Percentiles rank a stretch among this genome's conserved stretches.
These are phyloP conservation scores for Colletotrichum sp. DNA, from an alignment of 2,329 filamentous ascomycete genomes.

Conservation along the genomic window DNA sequence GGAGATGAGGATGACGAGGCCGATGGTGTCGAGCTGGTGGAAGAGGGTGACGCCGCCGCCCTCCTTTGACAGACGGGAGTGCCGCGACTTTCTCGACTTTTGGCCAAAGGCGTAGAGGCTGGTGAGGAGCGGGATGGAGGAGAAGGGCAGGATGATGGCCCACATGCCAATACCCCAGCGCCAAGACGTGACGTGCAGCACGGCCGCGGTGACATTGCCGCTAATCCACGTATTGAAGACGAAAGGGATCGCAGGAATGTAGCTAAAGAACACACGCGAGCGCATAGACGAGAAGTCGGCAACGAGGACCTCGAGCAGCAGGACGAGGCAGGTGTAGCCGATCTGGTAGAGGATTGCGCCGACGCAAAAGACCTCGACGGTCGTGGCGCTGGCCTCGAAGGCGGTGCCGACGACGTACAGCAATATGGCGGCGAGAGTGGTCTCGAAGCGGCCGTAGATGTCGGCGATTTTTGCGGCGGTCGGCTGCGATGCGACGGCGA, in stretches of 20 bases:
- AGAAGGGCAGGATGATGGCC: slow-evolving; percentile 63
- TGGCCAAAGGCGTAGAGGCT: slow-evolving; percentile 42
- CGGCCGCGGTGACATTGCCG: slow-evolving; percentile 58
- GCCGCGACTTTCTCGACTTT: slow-evolving; percentile 40
- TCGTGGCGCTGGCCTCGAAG: slow-evolving; percentile 54
- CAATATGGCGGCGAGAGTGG: slow-evolving; percentile 58
- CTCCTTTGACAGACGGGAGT: slow-evolving; percentile 24
- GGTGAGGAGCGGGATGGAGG: slow-evolving; percentile 56
- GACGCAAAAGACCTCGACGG: slow-evolving; percentile 54
- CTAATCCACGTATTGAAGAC: slow-evolving; percentile 69
- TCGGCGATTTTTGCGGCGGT: slow-evolving; percentile 67
- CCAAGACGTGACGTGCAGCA: slow-evolving; percentile 58
- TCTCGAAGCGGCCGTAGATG: slow-evolving; percentile 65
- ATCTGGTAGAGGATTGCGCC: slow-evolving; percentile 63
- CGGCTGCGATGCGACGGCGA: slow-evolving; percentile 63
- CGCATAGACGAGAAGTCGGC: slow-evolving; percentile 65
- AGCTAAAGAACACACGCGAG: slow-evolving; percentile 65
- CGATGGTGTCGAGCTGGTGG: slow-evolving; percentile 58
- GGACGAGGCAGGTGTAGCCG: slow-evolving; percentile 61
- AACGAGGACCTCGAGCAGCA: slow-evolving; percentile 65
- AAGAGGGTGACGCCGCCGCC: slow-evolving; percentile 49
- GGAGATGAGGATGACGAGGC: slow-evolving; percentile 49
- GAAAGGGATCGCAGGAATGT: slow-evolving; percentile 64
- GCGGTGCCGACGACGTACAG: slow-evolving; percentile 62
- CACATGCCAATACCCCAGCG: slow-evolving; percentile 70